A percentile compares a stretch with the other conserved stretches of the same genome.
phyloP scores from a whole-genome alignment of 2,329 filamentous ascomycete species.

The Fusarium verticillioides region DNA sequence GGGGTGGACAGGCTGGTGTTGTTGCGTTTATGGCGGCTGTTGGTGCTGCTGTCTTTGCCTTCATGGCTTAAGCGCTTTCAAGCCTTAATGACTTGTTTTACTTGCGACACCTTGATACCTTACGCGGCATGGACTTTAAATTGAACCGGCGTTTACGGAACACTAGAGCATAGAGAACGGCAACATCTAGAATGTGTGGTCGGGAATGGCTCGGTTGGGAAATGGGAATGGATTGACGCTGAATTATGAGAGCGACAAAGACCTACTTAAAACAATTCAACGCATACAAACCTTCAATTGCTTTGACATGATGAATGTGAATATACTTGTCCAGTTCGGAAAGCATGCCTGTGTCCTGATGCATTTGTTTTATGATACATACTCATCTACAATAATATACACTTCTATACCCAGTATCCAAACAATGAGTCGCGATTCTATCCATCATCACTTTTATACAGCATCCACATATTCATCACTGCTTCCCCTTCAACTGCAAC shows the following conservation, averaged over 20 bases:
- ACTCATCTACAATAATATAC: conserved; percentile 27
- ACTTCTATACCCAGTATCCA: background rate
- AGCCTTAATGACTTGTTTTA: background rate
- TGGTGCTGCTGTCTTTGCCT: conserved; percentile 40
- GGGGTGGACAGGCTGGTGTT: conserved; percentile 20
- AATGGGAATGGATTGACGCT: conserved; percentile 4
- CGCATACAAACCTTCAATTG: background rate
- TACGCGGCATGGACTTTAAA: background rate
- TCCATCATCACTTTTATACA: background rate
- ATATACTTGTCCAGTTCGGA: accelerated
- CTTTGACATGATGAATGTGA: background rate
- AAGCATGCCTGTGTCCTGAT: background rate
- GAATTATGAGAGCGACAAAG: conserved; percentile 6
- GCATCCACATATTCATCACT: background rate
- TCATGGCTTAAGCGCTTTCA: background rate
- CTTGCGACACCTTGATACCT: conserved; percentile 17
- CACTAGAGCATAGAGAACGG: conserved; percentile 11
- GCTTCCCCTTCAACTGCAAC: conserved; percentile 45
- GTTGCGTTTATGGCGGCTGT: conserved; percentile 37
- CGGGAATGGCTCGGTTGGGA: conserved; percentile 3
- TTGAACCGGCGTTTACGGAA: background rate
- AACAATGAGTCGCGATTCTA: conserved; percentile 11
- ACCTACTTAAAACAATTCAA: conserved; percentile 7
- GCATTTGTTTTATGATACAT: background rate
- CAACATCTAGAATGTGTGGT: conserved; percentile 13